Evolutionary conservation across 2,329 filamentous ascomycete species (phyloP), one percentile per base, ranked within the genome.

Genomic region (Trichoderma lentiforme): DNA sequence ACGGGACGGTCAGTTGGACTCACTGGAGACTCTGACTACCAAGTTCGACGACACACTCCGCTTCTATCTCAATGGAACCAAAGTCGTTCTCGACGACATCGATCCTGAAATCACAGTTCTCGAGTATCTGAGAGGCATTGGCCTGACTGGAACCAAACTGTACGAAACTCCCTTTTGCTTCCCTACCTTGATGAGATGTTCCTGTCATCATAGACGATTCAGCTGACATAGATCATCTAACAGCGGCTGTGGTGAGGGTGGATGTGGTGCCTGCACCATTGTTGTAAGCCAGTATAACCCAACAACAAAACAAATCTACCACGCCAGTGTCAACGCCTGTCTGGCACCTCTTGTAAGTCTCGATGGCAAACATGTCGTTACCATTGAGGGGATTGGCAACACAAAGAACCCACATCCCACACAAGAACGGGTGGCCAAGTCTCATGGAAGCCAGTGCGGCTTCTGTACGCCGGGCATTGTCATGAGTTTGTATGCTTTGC

Each of bases 391-490:
- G 7, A 98, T 99, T 77, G 96, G 96, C 12, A 93, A 92, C 80
- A 91, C 93, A 32, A 92, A 96, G 80, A 89, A 87, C 56, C 96
- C 96, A 6, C 96, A 99, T 83, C 93, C 95, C 2, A 86, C 92
- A 4, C 96, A 98, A 80, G 94, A 98, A 83, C 89, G 96, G 62
- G 92, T 99, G 77, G 95, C 96, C 21, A 93, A 93, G 82, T 89
- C 92, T 36, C 96, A 97, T 83, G 96, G 96, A 63, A 97, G 93
- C 76, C 95, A 99, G 81, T 99, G 88, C 73, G 88, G 95, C 1
- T 99, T 99, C 83, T 99, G 96, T 79, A 98, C 96, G 0, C 96
- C 96, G 5, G 96, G 96, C 2, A 98, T 99, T 77, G 95, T 98
- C 74, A 98, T 98, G 93, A 98, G 95, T 80, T 82, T 98, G 71